Conservation (phyloP, 306 rosid species). For the cucumber (Cucumis sativus) region Cucumber_9930_V3 NC_026660.2:28946501-28947000, state of each 20-base stretch:
- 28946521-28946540: constrained; percentile 68
- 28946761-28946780: constrained; percentile 87
- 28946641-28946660: neutral
- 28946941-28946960: neutral
- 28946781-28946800: constrained; percentile 53
- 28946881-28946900: neutral
- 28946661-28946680: neutral
- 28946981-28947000: neutral
- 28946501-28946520: constrained; percentile 71
- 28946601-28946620: constrained; percentile 65
- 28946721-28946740: constrained; percentile 1
- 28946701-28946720: neutral
- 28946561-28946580: constrained; percentile 53
- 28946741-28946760: constrained; percentile 45
- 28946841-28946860: constrained; percentile 54
- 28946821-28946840: constrained; percentile 65
- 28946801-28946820: constrained; percentile 53
- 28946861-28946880: constrained; percentile 5
- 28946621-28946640: constrained; percentile 54
- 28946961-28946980: neutral
- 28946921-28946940: too few species aligned
- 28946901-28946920: neutral
- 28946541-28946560: constrained; percentile 81
- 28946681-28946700: neutral
- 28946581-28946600: constrained; percentile 74